Evolutionary conservation across 164 flowering plant species (phyloP).

Genomic region (Protea cynaroides): DNA sequence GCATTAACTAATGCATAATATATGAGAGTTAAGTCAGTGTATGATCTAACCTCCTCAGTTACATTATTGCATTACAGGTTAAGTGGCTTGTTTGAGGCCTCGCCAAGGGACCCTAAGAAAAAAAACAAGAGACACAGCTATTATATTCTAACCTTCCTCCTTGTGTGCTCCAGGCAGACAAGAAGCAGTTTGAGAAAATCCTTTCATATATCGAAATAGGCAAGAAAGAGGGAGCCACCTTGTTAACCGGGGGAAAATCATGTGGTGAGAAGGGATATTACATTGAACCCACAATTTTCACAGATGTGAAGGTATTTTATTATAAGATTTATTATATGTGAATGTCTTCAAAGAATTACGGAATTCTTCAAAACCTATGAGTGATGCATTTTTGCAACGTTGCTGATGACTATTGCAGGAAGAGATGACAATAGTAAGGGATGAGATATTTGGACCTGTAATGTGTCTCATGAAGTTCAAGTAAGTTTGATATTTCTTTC

Average conservation of each 20-base stretch:
- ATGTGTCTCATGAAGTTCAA: conserved; percentile 76
- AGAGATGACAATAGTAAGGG: conserved; percentile 52
- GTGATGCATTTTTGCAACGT: not conserved
- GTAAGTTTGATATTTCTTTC: conserved; percentile 28
- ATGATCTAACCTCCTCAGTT: too few relatives aligned
- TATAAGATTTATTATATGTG: too few relatives aligned
- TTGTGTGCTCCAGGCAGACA: conserved; percentile 34
- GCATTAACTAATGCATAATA: too few relatives aligned
- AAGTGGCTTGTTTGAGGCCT: too few relatives aligned
- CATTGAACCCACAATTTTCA: conserved; percentile 66
- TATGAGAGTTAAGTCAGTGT: too few relatives aligned
- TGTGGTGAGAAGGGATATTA: conserved; percentile 49
- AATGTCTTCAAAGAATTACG: not conserved
- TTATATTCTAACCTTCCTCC: not conserved
- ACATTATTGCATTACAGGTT: too few relatives aligned
- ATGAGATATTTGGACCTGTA: conserved; percentile 85
- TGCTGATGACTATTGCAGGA: conserved; percentile 34
- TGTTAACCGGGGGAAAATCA: conserved; percentile 46
- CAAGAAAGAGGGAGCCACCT: conserved; percentile 58
- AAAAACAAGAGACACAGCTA: too few relatives aligned
- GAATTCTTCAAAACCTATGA: not conserved
- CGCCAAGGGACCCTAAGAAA: too few relatives aligned
- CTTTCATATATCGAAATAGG: conserved; percentile 54
- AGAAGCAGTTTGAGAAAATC: conserved; percentile 44
- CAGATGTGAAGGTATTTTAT: conserved; percentile 64